These are phyloP conservation scores for Aspergillus candidus DNA, from an alignment of 2,329 filamentous ascomycete species.

Conservation along the genomic window DNA sequence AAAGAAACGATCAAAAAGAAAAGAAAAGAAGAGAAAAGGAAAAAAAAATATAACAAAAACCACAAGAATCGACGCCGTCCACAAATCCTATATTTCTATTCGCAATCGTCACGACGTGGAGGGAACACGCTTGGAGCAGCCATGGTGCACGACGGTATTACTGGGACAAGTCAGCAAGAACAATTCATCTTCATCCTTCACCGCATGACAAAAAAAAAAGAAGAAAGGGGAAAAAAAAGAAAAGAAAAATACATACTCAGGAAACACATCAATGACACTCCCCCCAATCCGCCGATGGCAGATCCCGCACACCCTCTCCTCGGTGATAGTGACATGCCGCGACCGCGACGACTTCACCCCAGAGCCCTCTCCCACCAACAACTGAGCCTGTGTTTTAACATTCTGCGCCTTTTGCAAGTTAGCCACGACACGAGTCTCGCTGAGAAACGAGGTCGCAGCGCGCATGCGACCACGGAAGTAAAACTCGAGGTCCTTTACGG, in stretches of 20 bases:
- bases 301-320: slow-evolving; percentile 84
- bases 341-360: slow-evolving; percentile 50
- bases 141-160: slow-evolving; percentile 68
- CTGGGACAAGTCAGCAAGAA: slow-evolving; percentile 25
- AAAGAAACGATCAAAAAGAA: slow-evolving; percentile 15
- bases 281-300: slow-evolving; percentile 90
- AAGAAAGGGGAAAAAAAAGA: background rate
- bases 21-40: slow-evolving; percentile 13
- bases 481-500: slow-evolving; percentile 71
- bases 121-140: slow-evolving; percentile 55
- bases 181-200: background rate
- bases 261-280: slow-evolving; percentile 83
- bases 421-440: slow-evolving; percentile 71
- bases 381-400: slow-evolving; percentile 65
- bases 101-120: slow-evolving; percentile 19
- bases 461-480: slow-evolving; percentile 92
- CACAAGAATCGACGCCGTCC: slow-evolving; percentile 3
- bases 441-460: slow-evolving; percentile 72
- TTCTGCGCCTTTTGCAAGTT: slow-evolving; percentile 72
- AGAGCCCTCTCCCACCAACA: slow-evolving; percentile 65
- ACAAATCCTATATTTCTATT: slow-evolving; percentile 10
- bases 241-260: slow-evolving; percentile 55
- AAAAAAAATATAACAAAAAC: slow-evolving; percentile 6
- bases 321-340: slow-evolving; percentile 69
- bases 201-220: slow-evolving; percentile 4